A percentile compares a stretch with the other conserved stretches of the same genome.
phyloP scores from a whole-genome alignment of 2,329 filamentous ascomycete genomes.

The Xylaria hypoxylon region DNA sequence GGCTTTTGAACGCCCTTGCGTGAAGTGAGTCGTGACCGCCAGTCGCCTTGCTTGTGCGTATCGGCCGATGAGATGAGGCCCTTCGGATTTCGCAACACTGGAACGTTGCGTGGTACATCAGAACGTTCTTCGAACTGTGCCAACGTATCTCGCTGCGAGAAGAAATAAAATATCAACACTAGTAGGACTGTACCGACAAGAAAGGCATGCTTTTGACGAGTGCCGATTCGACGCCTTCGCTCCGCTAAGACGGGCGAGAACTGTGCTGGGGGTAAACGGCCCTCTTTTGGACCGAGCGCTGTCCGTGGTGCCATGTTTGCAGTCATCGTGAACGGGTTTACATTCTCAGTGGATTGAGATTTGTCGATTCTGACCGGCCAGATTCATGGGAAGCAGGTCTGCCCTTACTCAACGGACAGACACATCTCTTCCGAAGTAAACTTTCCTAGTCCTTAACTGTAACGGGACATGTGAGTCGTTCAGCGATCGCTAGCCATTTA shows the following conservation, averaged over 20 bases:
- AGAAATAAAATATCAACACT: slow-evolving; percentile 24
- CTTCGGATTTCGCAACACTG: background rate
- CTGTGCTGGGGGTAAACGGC: slow-evolving; percentile 35
- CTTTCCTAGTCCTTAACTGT: slow-evolving; percentile 12
- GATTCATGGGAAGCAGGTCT: background rate
- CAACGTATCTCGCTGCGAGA: slow-evolving; percentile 8
- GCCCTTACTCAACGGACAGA: background rate
- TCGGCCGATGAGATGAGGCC: background rate
- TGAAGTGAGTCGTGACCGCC: background rate
- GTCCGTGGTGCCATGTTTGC: slow-evolving; percentile 21
- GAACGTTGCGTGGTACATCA: background rate
- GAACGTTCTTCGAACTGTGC: slow-evolving; percentile 1
- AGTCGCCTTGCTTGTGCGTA: background rate
- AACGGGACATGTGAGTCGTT: background rate
- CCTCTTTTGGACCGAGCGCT: slow-evolving; percentile 39
- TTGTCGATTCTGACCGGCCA: background rate
- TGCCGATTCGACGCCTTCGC: slow-evolving; percentile 29
- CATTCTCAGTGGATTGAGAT: background rate
- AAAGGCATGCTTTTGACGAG: slow-evolving; percentile 17
- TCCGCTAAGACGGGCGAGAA: slow-evolving; percentile 22
- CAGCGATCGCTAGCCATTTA: slow-evolving; percentile 16
- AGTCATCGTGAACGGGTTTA: slow-evolving; percentile 21
- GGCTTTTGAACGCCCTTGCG: slow-evolving; percentile 23
- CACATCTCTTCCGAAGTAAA: slow-evolving; percentile 6
- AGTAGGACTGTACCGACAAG: slow-evolving; percentile 22